Base-by-base conservation (phyloP, 345 rosid genomes). In the Brassica juncea region DNA sequence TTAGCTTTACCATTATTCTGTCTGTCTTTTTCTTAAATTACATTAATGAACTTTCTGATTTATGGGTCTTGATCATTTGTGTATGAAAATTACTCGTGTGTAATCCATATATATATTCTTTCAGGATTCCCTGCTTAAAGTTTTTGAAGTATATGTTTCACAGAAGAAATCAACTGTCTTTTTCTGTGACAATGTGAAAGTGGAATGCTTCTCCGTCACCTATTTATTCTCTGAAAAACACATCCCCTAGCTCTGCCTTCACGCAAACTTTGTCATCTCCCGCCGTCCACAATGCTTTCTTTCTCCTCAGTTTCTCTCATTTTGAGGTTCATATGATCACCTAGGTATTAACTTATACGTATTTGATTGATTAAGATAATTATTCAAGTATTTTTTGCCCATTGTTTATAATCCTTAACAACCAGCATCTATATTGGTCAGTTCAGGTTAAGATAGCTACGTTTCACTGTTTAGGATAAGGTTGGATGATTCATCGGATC, bases 401-500 rank as follows among this genome's bases (percentile, higher is more conserved):
- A 39, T 39, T 39, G 47, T 10, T 39, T 12, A 10, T 39, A 14
- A 39, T 39, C 47, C 47, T 39, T 39, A 39, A 39, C 47, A 39
- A 9, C 47, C 47, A 8, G 9, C 44, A 39, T 39, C 44, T 39
- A 8, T 39, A 39, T 39, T 39, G 9, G 44, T 39, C 44, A 8
- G 44, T 39, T 39, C 44, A 39, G 44, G 44, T 39, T 39, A 39
- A 8, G 44, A 39, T 39, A 39, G 11, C 44, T 39, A 39, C 44
- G 44, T 39, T 39, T 39, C 44, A 39, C 44, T 39, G 44, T 39
- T 39, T 39, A 39, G 44, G 44, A 39, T 39, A 39, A 39, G 44
- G 44, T 39, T 39, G 44, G 44, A 39, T 39, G 11, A 8, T 39
- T 79, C 98, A 92, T 72, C 97, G 59, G 98, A 94, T 87, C 83